These are phyloP conservation scores for Imleria badia DNA, from an alignment of 768 basidiomycete genomes.

Conservation along the genomic window DNA sequence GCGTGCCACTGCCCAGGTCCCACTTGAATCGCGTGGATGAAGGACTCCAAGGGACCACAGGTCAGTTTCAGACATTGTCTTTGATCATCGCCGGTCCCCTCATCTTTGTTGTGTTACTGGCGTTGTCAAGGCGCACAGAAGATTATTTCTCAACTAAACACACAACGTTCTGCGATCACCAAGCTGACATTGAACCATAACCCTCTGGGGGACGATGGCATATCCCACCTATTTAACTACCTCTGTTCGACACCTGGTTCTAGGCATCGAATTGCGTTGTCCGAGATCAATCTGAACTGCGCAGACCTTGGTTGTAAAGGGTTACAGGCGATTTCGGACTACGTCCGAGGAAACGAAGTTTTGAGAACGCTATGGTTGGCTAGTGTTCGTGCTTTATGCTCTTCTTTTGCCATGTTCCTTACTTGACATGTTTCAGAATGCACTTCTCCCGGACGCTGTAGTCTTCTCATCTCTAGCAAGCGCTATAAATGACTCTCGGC, in stretches of 20 bases:
- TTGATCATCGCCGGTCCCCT: background rate
- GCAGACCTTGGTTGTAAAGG: slow-evolving; percentile 55
- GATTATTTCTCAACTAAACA: slow-evolving; percentile 46
- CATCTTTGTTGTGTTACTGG: slow-evolving; percentile 1
- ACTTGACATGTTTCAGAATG: slow-evolving; percentile 38
- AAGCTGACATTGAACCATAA: slow-evolving; percentile 58
- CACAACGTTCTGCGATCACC: slow-evolving; percentile 42
- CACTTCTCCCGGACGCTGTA: slow-evolving; percentile 37
- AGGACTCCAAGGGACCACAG: slow-evolving; percentile 23
- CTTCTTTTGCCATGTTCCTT: background rate
- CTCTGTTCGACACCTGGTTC: slow-evolving; percentile 49
- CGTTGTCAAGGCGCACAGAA: slow-evolving; percentile 49
- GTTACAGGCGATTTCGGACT: slow-evolving; percentile 49
- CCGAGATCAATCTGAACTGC: slow-evolving; percentile 56
- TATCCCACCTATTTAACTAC: slow-evolving; percentile 52
- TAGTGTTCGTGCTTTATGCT: slow-evolving; percentile 42
- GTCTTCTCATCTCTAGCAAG: slow-evolving; percentile 41
- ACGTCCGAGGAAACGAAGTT: slow-evolving; percentile 45
- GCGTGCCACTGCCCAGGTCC: slow-evolving; percentile 11
- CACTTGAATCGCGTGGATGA: slow-evolving; percentile 19
- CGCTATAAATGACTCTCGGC: slow-evolving; percentile 52
- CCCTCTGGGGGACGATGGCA: slow-evolving; percentile 56
- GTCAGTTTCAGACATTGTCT: slow-evolving; percentile 8
- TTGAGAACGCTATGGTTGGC: slow-evolving; percentile 52
- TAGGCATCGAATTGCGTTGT: slow-evolving; percentile 40